These are phyloP conservation scores for Cystobasidium tubakii DNA, from an alignment of 768 basidiomycete species.

Conservation along the genomic window DNA sequence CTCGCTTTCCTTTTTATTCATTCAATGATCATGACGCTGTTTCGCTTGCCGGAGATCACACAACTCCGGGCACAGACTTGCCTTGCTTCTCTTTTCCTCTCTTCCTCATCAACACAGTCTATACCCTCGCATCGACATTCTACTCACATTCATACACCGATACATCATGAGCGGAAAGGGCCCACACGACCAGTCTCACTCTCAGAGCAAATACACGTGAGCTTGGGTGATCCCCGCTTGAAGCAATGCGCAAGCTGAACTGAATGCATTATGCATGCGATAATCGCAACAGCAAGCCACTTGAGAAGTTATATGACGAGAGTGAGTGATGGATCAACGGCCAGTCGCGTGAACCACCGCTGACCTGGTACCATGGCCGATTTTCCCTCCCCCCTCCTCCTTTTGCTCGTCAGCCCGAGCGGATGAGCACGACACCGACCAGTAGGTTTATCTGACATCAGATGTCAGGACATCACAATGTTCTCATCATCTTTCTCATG, in stretches of 20 bases:
- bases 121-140: too few species aligned
- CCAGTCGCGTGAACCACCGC: neutral
- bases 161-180: conserved; percentile 24
- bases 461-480: neutral
- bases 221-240: neutral
- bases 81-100: too few species aligned
- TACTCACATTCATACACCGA: neutral
- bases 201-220: neutral
- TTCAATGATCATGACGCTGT: too few species aligned
- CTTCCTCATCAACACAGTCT: too few species aligned
- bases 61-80: too few species aligned
- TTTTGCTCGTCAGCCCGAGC: neutral
- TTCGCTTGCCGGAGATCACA: too few species aligned
- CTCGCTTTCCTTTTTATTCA: too few species aligned
- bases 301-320: neutral
- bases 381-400: neutral
- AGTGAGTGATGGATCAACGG: neutral
- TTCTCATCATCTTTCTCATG: neutral
- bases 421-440: neutral
- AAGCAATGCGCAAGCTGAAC: neutral
- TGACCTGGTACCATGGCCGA: too few species aligned
- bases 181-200: neutral
- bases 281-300: conserved; percentile 21
- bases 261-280: neutral
- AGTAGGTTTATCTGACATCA: neutral